Evolutionary conservation across 1,139 yeast species (phyloP).

Genomic region (Hansenula lynferdii): DNA sequence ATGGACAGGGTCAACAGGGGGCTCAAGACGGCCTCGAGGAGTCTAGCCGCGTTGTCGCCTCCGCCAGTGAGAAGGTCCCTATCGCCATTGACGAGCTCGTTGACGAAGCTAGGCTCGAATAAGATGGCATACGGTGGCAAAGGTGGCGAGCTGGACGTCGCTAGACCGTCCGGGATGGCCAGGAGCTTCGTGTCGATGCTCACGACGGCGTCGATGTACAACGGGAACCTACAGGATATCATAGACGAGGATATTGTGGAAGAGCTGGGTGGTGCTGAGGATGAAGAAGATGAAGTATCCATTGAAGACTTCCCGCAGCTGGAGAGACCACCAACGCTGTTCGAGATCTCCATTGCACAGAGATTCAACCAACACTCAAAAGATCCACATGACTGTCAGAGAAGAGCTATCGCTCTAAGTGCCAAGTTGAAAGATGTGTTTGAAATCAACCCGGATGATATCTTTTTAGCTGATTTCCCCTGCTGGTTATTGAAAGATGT

Average conservation of each 20-base stretch:
- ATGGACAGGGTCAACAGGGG: not conserved
- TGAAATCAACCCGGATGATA: constrained; percentile 43
- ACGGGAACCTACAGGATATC: constrained; percentile 32
- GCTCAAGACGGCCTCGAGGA: constrained; percentile 2
- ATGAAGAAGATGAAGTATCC: constrained; percentile 10
- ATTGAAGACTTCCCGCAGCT: constrained; percentile 1
- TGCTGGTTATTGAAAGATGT: constrained; percentile 85
- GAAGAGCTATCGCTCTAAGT: constrained; percentile 29
- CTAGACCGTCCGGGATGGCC: constrained; percentile 34
- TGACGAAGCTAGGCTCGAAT: constrained; percentile 1
- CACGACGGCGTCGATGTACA: constrained; percentile 48
- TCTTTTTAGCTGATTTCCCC: constrained; percentile 51
- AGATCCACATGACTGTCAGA: constrained; percentile 12
- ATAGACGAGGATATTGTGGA: constrained; percentile 13
- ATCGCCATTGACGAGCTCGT: constrained; percentile 5
- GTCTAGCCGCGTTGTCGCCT: constrained; percentile 6
- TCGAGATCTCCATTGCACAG: constrained; percentile 32
- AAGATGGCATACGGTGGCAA: not conserved
- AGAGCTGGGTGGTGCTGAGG: constrained; percentile 17
- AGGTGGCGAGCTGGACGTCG: constrained; percentile 26
- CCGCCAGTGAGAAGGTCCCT: constrained; percentile 5
- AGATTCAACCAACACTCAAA: constrained; percentile 11
- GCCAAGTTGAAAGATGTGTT: constrained; percentile 31
- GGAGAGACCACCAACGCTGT: constrained; percentile 20
- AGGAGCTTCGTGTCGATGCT: constrained; percentile 44